Evolutionary conservation across 768 basidiomycete genomes (phyloP).

Genomic region (Leccinellum albellum): DNA sequence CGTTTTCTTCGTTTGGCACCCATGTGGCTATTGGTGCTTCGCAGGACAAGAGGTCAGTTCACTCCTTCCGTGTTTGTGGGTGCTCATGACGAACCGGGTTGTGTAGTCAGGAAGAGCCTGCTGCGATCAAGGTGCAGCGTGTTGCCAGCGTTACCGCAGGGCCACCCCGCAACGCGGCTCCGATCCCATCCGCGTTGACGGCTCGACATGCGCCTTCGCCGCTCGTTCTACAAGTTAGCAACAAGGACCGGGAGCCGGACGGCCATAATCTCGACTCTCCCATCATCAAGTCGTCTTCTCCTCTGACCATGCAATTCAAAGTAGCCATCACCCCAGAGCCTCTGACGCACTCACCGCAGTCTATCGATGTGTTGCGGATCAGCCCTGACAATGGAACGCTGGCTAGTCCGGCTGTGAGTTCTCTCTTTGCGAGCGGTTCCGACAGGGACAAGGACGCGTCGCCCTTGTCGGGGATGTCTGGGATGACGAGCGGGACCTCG

Average conservation of each 20-base stretch:
- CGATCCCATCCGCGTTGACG: conserved; percentile 21
- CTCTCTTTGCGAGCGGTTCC: conserved; percentile 5
- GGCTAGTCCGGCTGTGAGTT: conserved; percentile 11
- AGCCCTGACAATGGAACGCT: background rate
- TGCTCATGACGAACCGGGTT: background rate
- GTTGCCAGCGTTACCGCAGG: background rate
- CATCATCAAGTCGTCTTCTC: conserved; percentile 34
- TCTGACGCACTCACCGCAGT: conserved; percentile 5
- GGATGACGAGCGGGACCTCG: conserved; percentile 9
- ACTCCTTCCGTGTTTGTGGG: background rate
- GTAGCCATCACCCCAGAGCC: conserved; percentile 23
- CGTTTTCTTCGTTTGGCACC: conserved; percentile 70
- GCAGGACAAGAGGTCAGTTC: conserved; percentile 19
- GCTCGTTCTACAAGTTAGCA: conserved; percentile 10
- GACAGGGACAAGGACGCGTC: conserved; percentile 23
- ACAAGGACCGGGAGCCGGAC: conserved; percentile 3
- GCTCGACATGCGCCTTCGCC: conserved; percentile 18
- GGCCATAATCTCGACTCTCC: conserved; percentile 2
- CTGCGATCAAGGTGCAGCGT: conserved; percentile 2
- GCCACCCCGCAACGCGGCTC: conserved; percentile 2
- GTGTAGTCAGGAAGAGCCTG: conserved; percentile 24
- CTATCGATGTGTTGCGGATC: background rate
- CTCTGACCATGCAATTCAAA: conserved; percentile 27
- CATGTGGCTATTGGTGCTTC: conserved; percentile 2
- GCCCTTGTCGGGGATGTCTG: background rate